A percentile compares a stretch with the other conserved stretches of the same genome.
These are phyloP conservation scores for Hippophae tibetana DNA, from an alignment of 306 rosid species.

Conservation along the genomic window DNA sequence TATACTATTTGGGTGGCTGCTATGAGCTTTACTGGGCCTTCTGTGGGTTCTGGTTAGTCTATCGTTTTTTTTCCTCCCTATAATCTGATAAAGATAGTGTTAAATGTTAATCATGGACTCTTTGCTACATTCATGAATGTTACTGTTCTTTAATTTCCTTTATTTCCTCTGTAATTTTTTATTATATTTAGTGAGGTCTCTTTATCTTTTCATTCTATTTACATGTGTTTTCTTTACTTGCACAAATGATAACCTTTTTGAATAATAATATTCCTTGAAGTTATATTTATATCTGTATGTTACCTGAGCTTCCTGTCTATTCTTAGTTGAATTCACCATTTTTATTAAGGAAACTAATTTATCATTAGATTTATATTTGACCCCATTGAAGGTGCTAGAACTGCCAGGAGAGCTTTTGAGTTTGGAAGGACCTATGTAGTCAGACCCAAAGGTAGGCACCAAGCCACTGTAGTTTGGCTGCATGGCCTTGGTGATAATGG, in stretches of 20 bases:
- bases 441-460: constrained; percentile 95
- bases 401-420: constrained; percentile 57
- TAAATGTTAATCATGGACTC: background rate
- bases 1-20: constrained; percentile 22
- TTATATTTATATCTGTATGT: too few relatives aligned
- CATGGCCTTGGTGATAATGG: constrained; percentile 99
- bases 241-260: too few relatives aligned
- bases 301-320: background rate
- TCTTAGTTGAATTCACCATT: background rate
- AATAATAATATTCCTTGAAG: too few relatives aligned
- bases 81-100: background rate
- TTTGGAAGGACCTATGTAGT: constrained; percentile 94
- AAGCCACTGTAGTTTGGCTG: constrained; percentile 95
- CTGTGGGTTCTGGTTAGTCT: constrained; percentile 68
- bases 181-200: too few relatives aligned
- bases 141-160: background rate
- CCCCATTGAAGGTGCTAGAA: constrained; percentile 46
- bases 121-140: background rate
- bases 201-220: too few relatives aligned
- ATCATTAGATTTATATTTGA: constrained; percentile 1
- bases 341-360: constrained; percentile 7
- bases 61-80: constrained; percentile 10
- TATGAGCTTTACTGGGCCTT: constrained; percentile 73
- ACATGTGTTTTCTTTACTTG: too few relatives aligned
- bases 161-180: background rate